A percentile compares a stretch with the other conserved stretches of the same genome.
These are phyloP conservation scores for Xylaria grammica DNA, from an alignment of 495 filamentous ascomycete species.

Conservation along the genomic window DNA sequence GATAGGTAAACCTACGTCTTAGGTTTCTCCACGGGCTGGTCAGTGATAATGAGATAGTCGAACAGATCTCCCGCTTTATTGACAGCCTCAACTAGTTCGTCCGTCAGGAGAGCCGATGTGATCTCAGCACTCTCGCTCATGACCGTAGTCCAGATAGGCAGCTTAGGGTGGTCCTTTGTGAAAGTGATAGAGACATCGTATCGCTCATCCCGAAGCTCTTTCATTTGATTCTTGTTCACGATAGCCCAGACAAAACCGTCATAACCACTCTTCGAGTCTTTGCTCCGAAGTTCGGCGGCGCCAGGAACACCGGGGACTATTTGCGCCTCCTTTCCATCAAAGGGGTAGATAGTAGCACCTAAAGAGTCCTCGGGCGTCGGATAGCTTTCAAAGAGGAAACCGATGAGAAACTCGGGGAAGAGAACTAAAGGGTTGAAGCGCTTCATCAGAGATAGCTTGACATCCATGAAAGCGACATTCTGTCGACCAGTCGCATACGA, in stretches of 20 bases:
- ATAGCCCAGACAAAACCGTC: conserved; percentile 95
- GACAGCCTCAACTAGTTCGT: conserved; percentile 82
- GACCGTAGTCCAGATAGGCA: conserved; percentile 90
- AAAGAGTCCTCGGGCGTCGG: conserved; percentile 68
- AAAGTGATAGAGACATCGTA: conserved; percentile 92
- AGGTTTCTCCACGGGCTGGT: conserved; percentile 91
- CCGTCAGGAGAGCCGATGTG: conserved; percentile 83
- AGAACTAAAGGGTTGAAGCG: conserved; percentile 85
- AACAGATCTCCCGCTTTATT: conserved; percentile 79
- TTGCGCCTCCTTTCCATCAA: conserved; percentile 88
- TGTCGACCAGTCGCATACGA: conserved; percentile 93
- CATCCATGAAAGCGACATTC: conserved; percentile 89
- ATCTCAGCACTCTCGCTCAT: conserved; percentile 97
- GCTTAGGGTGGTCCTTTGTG: conserved; percentile 87
- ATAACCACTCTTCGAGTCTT: conserved; percentile 73
- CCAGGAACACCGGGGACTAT: conserved; percentile 65
- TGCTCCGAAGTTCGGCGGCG: conserved; percentile 56
- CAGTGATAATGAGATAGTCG: conserved; percentile 86
- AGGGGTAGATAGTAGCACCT: conserved; percentile 79
- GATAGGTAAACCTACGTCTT: conserved; percentile 65
- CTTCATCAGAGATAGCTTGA: conserved; percentile 81
- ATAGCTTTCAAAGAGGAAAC: conserved; percentile 82
- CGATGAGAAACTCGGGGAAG: conserved; percentile 67
- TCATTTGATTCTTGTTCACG: conserved; percentile 95
- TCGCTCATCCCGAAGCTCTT: conserved; percentile 83